phyloP scores from a whole-genome alignment of 169 alveolate genomes.

The Eimeria praecox region DNA sequence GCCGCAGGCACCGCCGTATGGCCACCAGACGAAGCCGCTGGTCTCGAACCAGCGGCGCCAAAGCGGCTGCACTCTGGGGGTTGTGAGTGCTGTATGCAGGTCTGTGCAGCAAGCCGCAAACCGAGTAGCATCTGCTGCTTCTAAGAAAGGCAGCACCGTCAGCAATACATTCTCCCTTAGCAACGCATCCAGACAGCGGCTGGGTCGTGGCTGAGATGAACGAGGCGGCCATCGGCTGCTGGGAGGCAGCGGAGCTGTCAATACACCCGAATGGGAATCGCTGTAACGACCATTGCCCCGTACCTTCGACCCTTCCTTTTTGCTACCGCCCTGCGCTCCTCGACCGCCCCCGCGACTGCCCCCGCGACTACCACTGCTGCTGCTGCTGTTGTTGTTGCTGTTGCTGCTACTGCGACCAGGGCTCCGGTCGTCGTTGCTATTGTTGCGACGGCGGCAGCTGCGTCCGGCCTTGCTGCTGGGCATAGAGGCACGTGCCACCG shows the following conservation, averaged over 20 bases:
- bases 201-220: slow-evolving; percentile 32
- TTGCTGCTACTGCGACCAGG: slow-evolving; percentile 32
- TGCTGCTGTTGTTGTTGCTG: not conserved
- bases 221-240: slow-evolving; percentile 8
- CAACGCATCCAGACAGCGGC: slow-evolving; percentile 62
- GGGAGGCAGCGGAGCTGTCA: not conserved
- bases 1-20: slow-evolving; percentile 73
- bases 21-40: slow-evolving; percentile 74
- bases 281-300: not conserved
- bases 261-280: not conserved
- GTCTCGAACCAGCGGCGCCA: slow-evolving; percentile 71
- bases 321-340: not conserved
- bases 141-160: slow-evolving; percentile 58
- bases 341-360: not conserved
- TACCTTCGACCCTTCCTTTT: not conserved
- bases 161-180: slow-evolving; percentile 47
- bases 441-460: slow-evolving; percentile 43
- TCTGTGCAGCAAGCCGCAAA: slow-evolving; percentile 38
- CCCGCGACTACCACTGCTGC: not conserved
- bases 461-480: not conserved
- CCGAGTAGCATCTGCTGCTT: slow-evolving; percentile 65
- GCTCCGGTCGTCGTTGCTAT: slow-evolving; percentile 32
- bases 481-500: not conserved
- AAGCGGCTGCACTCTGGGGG: slow-evolving; percentile 69
- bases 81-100: slow-evolving; percentile 46